A percentile compares a stretch with the other conserved stretches of the same genome.
Evolutionary conservation across 2,329 filamentous ascomycete species (phyloP).

Genomic region (Aspergillus sp.): DNA sequence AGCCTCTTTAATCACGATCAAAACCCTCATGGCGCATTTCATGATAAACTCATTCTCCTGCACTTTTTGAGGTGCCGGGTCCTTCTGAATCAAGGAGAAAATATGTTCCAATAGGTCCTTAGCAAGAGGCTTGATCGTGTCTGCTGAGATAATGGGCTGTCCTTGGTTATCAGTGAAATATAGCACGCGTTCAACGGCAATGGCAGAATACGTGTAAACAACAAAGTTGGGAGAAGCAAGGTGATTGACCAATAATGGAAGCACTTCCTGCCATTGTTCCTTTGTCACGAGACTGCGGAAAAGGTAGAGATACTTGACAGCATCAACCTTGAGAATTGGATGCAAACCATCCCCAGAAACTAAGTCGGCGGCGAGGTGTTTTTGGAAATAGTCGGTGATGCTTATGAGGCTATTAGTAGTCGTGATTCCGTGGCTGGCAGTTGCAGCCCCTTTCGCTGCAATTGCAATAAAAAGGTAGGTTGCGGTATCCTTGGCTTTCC

Average conservation of each 20-base stretch:
- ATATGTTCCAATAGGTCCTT: slow-evolving; percentile 86
- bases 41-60: slow-evolving; percentile 99
- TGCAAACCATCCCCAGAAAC: slow-evolving; percentile 68
- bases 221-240: slow-evolving; percentile 89
- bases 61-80: slow-evolving; percentile 82
- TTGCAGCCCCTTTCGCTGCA: slow-evolving; percentile 86
- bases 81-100: slow-evolving; percentile 86
- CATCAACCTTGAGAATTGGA: slow-evolving; percentile 91
- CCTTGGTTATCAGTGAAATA: slow-evolving; percentile 76
- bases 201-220: slow-evolving; percentile 95
- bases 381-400: slow-evolving; percentile 92
- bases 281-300: slow-evolving; percentile 94
- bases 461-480: slow-evolving; percentile 94
- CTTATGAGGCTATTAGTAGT: slow-evolving; percentile 84
- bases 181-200: slow-evolving; percentile 90
- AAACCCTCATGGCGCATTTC: slow-evolving; percentile 96
- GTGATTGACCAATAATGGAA: slow-evolving; percentile 87
- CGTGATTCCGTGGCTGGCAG: slow-evolving; percentile 84
- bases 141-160: slow-evolving; percentile 74
- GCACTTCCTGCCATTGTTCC: slow-evolving; percentile 86
- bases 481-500: slow-evolving; percentile 98
- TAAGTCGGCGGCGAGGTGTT: slow-evolving; percentile 85
- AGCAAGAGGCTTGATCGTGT: slow-evolving; percentile 75
- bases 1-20: slow-evolving; percentile 88
- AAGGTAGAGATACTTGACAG: slow-evolving; percentile 95